Percentiles rank a stretch among this genome's conserved stretches.
Evolutionary conservation across 1,284 basidiomycete species (phyloP).

Genomic region (Sanghuangporus sanghuang): DNA sequence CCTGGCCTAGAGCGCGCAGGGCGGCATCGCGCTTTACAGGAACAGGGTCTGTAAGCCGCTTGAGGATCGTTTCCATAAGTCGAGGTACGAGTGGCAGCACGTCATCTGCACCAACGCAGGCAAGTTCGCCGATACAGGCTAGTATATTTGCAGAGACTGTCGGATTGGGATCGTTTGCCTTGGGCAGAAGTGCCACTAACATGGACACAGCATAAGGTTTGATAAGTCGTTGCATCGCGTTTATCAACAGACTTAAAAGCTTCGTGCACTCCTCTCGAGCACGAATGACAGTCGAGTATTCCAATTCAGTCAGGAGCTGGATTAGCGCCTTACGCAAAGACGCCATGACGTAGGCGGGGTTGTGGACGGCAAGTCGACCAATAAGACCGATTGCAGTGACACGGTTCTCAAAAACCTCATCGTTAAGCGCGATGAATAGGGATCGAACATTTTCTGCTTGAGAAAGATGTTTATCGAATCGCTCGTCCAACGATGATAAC

Average conservation of each 20-base stretch:
- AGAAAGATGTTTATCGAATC: conserved; percentile 97
- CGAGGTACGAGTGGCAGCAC: conserved; percentile 79
- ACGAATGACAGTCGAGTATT: conserved; percentile 90
- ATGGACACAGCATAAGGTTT: conserved; percentile 98
- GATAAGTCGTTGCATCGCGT: conserved; percentile 90
- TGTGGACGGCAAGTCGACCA: conserved; percentile 91
- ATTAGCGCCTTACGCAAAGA: conserved; percentile 94
- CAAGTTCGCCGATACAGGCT: conserved; percentile 92
- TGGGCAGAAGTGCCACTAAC: conserved; percentile 85
- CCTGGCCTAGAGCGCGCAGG: conserved; percentile 88
- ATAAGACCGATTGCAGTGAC: conserved; percentile 89
- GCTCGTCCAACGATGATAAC: conserved; percentile 83
- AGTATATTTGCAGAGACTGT: conserved; percentile 91
- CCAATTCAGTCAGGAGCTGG: conserved; percentile 94
- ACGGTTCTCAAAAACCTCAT: conserved; percentile 94
- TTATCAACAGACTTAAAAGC: conserved; percentile 81
- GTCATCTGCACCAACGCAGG: conserved; percentile 92
- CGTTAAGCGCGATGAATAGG: conserved; percentile 96
- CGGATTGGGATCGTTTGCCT: conserved; percentile 81
- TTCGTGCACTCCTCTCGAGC: conserved; percentile 92
- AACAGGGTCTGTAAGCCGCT: conserved; percentile 83
- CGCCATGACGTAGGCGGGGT: conserved; percentile 99
- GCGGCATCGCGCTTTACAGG: conserved; percentile 91
- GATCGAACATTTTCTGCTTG: conserved; percentile 98
- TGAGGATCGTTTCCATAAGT: conserved; percentile 87